Evolutionary conservation across 164 flowering plant species (phyloP), one percentile per base, ranked within the genome.

Genomic region (Tinospora cordifolia): DNA sequence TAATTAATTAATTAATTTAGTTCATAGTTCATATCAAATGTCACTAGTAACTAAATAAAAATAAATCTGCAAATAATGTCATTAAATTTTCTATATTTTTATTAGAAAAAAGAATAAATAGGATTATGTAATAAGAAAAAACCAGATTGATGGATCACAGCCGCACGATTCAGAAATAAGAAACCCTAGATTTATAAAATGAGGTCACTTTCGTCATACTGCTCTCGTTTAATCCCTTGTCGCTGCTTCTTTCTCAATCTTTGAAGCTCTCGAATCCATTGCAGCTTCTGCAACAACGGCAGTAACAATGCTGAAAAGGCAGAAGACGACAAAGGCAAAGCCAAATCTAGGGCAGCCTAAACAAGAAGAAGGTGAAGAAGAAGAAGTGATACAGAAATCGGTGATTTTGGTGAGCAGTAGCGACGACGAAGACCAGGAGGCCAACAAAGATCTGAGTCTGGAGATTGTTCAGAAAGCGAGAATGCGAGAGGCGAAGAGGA

Each of bases 401-500:
- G 63, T 68, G 17, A 68, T 71, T 19, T 65, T 44, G 22, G 62
- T 73, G 27, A 75, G 78, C 75, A 77, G 78, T 57, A 81, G 83
- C 68, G 87, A 83, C 67, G 87, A 83, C 60, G 90, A n/a, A n/a
- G n/a, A 87, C 26, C 86, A 82, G 7, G 90, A 84, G 65, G 91
- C 86, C 0, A 86, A 88, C 67, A 84, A 83, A 62, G 97, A 88
- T 73, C 79, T 86, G 62, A 89, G 82, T 74, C 79, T 86, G 57
- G 77, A 83, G 72, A 83, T 87, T 58, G 86, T 88, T 8, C 82
- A 84, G 72, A 89, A 81, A 62, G 80, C 91, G 0, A 74, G 79
- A 77, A 47, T 51, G 72, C 81, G 81, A 49, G 81, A 76, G 14
- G 76, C 67, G 15, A 80, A 72, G 76, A 49, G 75, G 73, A 73